These are phyloP conservation scores for Pyrenochaeta sp. DNA, from an alignment of 2,329 filamentous ascomycete species.

Conservation along the genomic window DNA sequence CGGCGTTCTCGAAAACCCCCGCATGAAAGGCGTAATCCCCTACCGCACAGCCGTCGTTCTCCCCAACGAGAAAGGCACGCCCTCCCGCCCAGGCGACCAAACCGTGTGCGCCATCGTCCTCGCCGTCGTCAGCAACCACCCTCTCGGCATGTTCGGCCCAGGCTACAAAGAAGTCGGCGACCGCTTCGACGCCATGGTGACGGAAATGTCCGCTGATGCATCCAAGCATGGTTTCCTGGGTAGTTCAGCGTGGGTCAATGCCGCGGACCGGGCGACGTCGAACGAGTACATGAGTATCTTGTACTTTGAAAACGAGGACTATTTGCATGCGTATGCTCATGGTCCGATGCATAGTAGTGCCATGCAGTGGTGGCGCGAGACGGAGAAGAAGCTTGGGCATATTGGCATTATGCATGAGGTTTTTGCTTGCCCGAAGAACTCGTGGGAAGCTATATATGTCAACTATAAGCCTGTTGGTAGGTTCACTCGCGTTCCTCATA, in stretches of 20 bases:
- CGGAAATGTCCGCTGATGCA: conserved; percentile 3
- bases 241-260: conserved; percentile 11
- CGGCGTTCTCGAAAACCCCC: conserved; percentile 5
- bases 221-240: conserved; percentile 10
- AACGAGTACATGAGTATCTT: conserved; percentile 14
- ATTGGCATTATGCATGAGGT: conserved; percentile 22
- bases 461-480: conserved; percentile 19
- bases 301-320: conserved; percentile 20
- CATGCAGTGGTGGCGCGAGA: conserved; percentile 15
- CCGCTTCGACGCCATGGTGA: conserved; percentile 6
- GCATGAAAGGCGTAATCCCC: conserved; percentile 5
- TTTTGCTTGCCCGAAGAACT: conserved; percentile 16
- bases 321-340: conserved; percentile 17
- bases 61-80: conserved; percentile 10
- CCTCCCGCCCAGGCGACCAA: not conserved
- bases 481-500: not conserved
- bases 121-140: conserved; percentile 13
- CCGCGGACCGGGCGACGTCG: conserved; percentile 2
- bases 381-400: conserved; percentile 8
- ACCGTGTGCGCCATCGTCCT: conserved; percentile 18
- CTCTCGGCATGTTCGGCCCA: conserved; percentile 16
- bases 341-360: conserved; percentile 11
- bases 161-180: conserved; percentile 16
- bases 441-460: conserved; percentile 22
- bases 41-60: conserved; percentile 6